These are phyloP conservation scores for Dioscorea cayenensis DNA, from an alignment of 116 monocot species.

Conservation along the genomic window DNA sequence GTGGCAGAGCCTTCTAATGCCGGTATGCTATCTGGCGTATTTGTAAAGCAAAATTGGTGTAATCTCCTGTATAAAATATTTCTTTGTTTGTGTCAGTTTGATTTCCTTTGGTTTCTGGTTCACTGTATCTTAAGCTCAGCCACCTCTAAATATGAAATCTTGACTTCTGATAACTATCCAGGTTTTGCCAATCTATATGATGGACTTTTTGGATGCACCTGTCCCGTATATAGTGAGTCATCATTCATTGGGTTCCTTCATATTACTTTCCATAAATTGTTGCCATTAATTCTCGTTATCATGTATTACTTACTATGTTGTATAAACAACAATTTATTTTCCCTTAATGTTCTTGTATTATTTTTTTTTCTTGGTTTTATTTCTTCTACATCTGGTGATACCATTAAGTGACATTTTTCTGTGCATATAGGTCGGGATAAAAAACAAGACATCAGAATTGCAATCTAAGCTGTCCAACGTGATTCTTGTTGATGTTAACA, in stretches of 20 bases:
- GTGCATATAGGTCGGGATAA: conserved; percentile 73
- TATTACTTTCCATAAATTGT: neutral
- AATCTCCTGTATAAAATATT: neutral
- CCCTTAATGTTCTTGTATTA: neutral
- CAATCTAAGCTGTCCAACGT: conserved; percentile 67
- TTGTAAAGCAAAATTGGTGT: conserved; percentile 2
- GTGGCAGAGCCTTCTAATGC: conserved; percentile 95
- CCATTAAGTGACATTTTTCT: neutral
- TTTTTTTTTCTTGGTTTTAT: neutral
- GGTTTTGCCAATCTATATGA: conserved; percentile 91
- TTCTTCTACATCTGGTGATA: neutral
- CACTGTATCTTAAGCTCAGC: neutral
- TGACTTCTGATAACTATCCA: conserved; percentile 16
- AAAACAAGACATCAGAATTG: conserved; percentile 68
- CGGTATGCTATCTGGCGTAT: conserved; percentile 43
- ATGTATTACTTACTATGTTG: too few species aligned
- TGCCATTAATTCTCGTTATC: too few species aligned
- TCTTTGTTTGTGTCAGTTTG: neutral
- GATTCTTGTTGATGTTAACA: conserved; percentile 81
- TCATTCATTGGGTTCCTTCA: conserved; percentile 3
- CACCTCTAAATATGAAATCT: neutral
- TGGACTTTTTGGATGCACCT: conserved; percentile 98
- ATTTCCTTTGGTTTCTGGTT: neutral
- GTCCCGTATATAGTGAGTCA: conserved; percentile 93
- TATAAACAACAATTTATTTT: neutral